These are phyloP conservation scores for Dendrostoma leiphaemia DNA, from an alignment of 2,329 filamentous ascomycete genomes.

Conservation along the genomic window DNA sequence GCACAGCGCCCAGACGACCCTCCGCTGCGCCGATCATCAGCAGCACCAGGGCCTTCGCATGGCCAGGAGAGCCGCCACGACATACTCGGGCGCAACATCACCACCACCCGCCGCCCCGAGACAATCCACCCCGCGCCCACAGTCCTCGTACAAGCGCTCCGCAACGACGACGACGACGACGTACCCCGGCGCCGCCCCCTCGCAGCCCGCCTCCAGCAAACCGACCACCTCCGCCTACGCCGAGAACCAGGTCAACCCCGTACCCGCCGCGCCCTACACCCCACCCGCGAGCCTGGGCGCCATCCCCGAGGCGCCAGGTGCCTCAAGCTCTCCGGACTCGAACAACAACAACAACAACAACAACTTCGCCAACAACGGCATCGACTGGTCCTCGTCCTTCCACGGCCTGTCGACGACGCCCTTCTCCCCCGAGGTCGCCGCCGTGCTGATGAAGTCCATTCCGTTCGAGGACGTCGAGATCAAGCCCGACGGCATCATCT, in stretches of 20 bases:
- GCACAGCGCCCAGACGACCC: not conserved
- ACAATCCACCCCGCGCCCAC: not conserved
- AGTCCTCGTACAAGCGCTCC: slow-evolving; percentile 12
- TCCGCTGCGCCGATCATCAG: not conserved
- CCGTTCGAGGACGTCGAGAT: slow-evolving; percentile 81
- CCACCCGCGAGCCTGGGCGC: not conserved
- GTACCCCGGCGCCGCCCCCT: not conserved
- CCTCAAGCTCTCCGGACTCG: too few relatives aligned
- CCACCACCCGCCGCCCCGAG: slow-evolving; percentile 1
- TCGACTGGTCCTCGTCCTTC: slow-evolving; percentile 83
- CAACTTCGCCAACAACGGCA: slow-evolving; percentile 23
- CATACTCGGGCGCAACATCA: slow-evolving; percentile 1
- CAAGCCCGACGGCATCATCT: slow-evolving; percentile 95
- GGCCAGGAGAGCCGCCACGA: slow-evolving; percentile 9
- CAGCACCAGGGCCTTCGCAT: not conserved
- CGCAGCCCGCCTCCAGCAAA: slow-evolving; percentile 1
- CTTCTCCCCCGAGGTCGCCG: slow-evolving; percentile 68
- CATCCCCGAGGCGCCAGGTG: slow-evolving; percentile 16
- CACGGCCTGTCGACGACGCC: slow-evolving; percentile 71
- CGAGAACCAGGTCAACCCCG: slow-evolving; percentile 14
- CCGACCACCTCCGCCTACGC: slow-evolving; percentile 10
- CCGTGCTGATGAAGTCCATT: slow-evolving; percentile 67
- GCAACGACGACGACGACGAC: slow-evolving; percentile 4
- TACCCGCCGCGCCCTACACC: slow-evolving; percentile 9
- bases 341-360: slow-evolving; percentile 19